These are phyloP conservation scores for Carallia pectinifolia DNA, from an alignment of 345 rosid genomes.

Conservation along the genomic window DNA sequence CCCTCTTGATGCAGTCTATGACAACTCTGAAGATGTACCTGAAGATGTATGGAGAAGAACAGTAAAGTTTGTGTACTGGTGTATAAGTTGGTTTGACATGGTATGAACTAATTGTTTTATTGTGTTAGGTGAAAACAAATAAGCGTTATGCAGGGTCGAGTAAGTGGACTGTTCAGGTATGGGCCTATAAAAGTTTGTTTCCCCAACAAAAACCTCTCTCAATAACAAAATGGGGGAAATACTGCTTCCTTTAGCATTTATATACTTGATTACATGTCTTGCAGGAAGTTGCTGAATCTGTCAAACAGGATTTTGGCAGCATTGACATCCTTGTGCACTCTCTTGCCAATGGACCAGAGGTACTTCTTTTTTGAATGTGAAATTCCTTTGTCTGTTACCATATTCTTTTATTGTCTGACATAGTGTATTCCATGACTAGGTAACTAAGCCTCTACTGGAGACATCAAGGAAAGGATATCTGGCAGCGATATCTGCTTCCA, in stretches of 20 bases:
- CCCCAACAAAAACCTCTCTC: background rate
- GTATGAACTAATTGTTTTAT: background rate
- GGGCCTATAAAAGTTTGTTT: background rate
- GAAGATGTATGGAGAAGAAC: slow-evolving; percentile 21
- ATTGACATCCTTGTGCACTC: slow-evolving; percentile 95
- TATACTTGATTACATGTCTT: background rate
- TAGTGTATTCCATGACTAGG: slow-evolving; percentile 34
- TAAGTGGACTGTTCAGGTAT: slow-evolving; percentile 95
- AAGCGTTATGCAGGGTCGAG: slow-evolving; percentile 86
- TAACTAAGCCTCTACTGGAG: slow-evolving; percentile 84
- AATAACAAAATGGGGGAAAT: background rate
- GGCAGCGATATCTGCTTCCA: slow-evolving; percentile 91
- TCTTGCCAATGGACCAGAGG: slow-evolving; percentile 97
- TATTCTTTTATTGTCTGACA: background rate
- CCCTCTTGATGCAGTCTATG: slow-evolving; percentile 89
- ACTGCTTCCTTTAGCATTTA: background rate
- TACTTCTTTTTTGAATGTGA: slow-evolving; percentile 18
- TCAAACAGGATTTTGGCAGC: slow-evolving; percentile 79
- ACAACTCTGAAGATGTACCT: slow-evolving; percentile 70
- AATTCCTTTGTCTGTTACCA: background rate
- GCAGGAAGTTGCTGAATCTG: slow-evolving; percentile 91
- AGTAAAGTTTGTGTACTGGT: background rate
- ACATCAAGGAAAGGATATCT: slow-evolving; percentile 94
- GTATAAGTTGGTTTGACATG: slow-evolving; percentile 6
- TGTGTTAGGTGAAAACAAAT: slow-evolving; percentile 66